Conservation (phyloP, 2,329 filamentous ascomycete genomes). For the Xylariaceae sp. region DNA sequence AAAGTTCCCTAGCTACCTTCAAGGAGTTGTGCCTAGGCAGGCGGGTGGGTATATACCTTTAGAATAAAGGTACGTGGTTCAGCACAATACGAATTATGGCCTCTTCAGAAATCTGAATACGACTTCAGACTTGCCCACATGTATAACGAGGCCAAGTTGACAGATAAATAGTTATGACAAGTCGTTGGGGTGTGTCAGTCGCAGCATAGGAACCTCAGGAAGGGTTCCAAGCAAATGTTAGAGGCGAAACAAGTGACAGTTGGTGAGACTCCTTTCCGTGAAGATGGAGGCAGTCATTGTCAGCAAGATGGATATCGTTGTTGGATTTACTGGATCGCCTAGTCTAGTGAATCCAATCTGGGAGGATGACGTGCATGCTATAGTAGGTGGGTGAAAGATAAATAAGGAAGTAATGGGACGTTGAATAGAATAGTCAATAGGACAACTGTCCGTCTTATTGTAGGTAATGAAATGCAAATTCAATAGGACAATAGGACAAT, state of each 20-base stretch:
- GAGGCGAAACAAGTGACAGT: constrained; percentile 38
- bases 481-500: neutral
- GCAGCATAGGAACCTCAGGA: constrained; percentile 41
- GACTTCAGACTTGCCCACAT: neutral
- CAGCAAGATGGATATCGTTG: constrained; percentile 19
- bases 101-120: neutral
- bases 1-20: too few species aligned
- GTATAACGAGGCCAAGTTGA: constrained; percentile 4
- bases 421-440: too few species aligned
- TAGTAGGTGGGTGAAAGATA: neutral
- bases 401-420: neutral
- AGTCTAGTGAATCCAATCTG: constrained; percentile 11
- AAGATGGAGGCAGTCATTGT: constrained; percentile 41
- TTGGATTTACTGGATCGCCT: constrained; percentile 16
- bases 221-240: constrained; percentile 45
- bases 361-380: constrained; percentile 20
- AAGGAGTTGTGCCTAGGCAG: too few species aligned
- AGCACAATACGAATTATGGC: too few species aligned
- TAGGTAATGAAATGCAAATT: too few species aligned
- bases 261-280: constrained; percentile 37
- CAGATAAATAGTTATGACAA: constrained; percentile 9
- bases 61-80: too few species aligned
- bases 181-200: constrained; percentile 10
- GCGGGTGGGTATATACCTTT: too few species aligned
- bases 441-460: too few species aligned